A percentile compares a stretch with the other conserved stretches of the same genome.
phyloP scores from a whole-genome alignment of 805 yeast genomes.

The Candida golubevii region DNA sequence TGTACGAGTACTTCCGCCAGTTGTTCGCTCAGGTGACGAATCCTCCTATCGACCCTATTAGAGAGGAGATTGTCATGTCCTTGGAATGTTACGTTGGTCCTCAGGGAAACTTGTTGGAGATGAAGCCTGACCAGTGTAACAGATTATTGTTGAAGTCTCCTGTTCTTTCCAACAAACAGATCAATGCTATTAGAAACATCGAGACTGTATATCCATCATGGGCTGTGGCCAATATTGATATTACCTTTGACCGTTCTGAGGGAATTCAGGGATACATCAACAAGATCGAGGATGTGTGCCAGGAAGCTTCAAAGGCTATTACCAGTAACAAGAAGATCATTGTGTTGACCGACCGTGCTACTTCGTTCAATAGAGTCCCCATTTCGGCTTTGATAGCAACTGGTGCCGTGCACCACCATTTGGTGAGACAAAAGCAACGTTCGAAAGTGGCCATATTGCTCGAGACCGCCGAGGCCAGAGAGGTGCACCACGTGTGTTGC shows the following conservation, averaged over 20 bases:
- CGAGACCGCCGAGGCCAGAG: conserved; percentile 96
- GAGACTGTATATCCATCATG: conserved; percentile 77
- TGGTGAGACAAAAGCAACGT: conserved; percentile 93
- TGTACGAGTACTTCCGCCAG: conserved; percentile 93
- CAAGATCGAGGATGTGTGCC: conserved; percentile 82
- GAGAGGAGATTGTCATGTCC: conserved; percentile 96
- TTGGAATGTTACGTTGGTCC: conserved; percentile 97
- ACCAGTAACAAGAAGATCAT: conserved; percentile 69
- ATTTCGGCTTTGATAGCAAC: conserved; percentile 87
- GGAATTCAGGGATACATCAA: conserved; percentile 83
- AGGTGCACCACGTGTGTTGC: conserved; percentile 93
- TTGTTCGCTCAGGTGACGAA: conserved; percentile 97
- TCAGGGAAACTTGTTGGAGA: conserved; percentile 93
- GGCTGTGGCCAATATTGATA: conserved; percentile 79
- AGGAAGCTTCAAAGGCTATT: conserved; percentile 82
- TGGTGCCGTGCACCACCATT: conserved; percentile 95
- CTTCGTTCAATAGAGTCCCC: conserved; percentile 62
- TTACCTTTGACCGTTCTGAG: conserved; percentile 77
- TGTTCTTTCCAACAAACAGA: conserved; percentile 67
- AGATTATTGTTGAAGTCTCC: conserved; percentile 82
- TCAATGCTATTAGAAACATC: conserved; percentile 70
- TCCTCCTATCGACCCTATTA: conserved; percentile 97
- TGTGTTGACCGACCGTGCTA: conserved; percentile 67
- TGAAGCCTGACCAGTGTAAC: conserved; percentile 89
- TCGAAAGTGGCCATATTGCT: conserved; percentile 88